Evolutionary conservation across 164 flowering plant genomes (phyloP), one percentile per base, ranked within the genome.

Genomic region (Nymphaea thermarum): DNA sequence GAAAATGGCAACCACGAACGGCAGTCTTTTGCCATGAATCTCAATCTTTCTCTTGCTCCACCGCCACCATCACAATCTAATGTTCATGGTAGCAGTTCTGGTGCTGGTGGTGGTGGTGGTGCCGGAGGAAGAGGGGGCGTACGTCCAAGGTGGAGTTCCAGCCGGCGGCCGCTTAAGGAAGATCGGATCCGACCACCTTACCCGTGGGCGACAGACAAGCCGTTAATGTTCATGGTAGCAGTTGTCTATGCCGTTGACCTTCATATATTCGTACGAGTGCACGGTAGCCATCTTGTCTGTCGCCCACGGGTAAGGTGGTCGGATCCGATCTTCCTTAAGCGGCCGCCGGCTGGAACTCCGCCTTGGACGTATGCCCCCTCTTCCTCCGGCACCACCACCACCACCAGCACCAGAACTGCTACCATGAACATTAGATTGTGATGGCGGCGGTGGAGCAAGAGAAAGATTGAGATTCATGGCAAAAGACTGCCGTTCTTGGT

Each of bases 231-330:
- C n/a, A n/a, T n/a, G n/a, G n/a, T n/a, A n/a, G n/a, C n/a, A n/a
- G n/a, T 43, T 64, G 0, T 3, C 5, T 3, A 88, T 79, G 0
- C 73, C 60, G 0, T 60, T 61, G n/a, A n/a, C n/a, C n/a, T n/a
- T n/a, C n/a, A n/a, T n/a, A n/a, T n/a, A n/a, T n/a, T n/a, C n/a
- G n/a, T n/a, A n/a, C n/a, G n/a, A n/a, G n/a, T n/a, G n/a, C n/a
- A n/a, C n/a, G 2, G 61, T 63, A 6, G 71, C 71, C 14, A 61
- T 45, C 11, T 7, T 17, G 6, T 51, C 16, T 11, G 67, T 70
- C 0, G 71, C 71, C 95, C 95, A 87, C 0, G 77, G 81, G 66
- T 4, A 85, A 1, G 81, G 82, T 0, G 75, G 63, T 0, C 76
- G 74, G 7, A 84, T 47, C 2, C 12, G 12, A 12, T 47, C 12